Conservation (phyloP, 2,329 filamentous ascomycete species). For the Phaeosphaeriaceae sp. region DNA sequence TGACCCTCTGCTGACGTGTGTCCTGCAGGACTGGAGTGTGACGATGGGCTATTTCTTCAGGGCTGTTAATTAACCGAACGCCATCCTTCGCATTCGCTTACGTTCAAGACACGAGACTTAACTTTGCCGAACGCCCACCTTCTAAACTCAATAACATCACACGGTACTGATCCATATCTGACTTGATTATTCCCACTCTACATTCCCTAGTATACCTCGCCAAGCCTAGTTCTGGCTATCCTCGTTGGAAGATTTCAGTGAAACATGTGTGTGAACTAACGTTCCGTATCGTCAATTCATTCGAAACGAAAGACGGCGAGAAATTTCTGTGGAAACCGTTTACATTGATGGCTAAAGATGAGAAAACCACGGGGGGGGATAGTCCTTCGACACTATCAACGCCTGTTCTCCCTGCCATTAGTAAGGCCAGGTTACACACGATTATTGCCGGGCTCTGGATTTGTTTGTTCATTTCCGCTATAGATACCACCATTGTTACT, state of each 20-base stretch:
- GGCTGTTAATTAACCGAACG: no score
- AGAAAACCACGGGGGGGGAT: neutral
- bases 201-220: neutral
- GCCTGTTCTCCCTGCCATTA: slow-evolving; percentile 26
- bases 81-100: no score
- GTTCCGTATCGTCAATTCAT: neutral
- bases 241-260: no score
- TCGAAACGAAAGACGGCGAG: neutral
- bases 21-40: no score
- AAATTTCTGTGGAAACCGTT: neutral
- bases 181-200: neutral
- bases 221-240: neutral
- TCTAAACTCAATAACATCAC: no score
- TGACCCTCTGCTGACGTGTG: no score
- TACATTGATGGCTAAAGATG: slow-evolving; percentile 3
- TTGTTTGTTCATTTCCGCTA: slow-evolving; percentile 40
- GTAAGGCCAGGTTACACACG: slow-evolving; percentile 28
- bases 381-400: slow-evolving; percentile 3
- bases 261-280: neutral
- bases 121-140: no score
- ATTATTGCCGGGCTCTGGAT: slow-evolving; percentile 42
- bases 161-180: no score
- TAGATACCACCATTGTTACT: slow-evolving; percentile 43
- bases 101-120: no score
- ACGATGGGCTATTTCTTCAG: no score